These are phyloP conservation scores for Porphyrellus sp. DNA, from an alignment of 1,284 basidiomycete species.

Conservation along the genomic window DNA sequence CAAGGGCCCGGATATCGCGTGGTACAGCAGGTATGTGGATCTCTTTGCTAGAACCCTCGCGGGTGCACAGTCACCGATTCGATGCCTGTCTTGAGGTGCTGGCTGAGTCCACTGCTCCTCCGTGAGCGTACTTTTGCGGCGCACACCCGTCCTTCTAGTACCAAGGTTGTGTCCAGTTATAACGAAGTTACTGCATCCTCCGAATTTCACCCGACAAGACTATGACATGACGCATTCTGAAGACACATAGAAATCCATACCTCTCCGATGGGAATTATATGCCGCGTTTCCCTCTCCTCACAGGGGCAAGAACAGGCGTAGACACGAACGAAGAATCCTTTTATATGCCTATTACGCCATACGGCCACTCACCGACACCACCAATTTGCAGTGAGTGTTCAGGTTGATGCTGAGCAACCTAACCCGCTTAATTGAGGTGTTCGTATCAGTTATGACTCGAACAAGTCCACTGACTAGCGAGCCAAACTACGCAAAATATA, in stretches of 20 bases:
- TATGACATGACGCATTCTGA: neutral
- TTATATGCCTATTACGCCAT: constrained; percentile 39
- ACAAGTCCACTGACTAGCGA: constrained; percentile 35
- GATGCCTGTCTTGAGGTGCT: too few relatives aligned
- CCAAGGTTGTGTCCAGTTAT: too few relatives aligned
- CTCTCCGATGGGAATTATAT: neutral
- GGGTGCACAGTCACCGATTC: too few relatives aligned
- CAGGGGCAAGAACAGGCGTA: neutral
- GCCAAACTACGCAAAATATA: constrained; percentile 32
- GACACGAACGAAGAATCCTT: neutral
- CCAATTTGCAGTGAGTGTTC: constrained; percentile 33
- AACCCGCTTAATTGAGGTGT: neutral
- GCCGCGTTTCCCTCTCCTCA: neutral
- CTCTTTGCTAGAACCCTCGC: too few relatives aligned
- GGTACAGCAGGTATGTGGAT: too few relatives aligned
- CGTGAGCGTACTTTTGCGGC: neutral
- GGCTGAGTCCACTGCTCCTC: neutral
- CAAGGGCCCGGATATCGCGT: too few relatives aligned
- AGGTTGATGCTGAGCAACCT: constrained; percentile 2
- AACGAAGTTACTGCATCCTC: too few relatives aligned
- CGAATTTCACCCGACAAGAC: neutral
- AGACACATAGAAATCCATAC: neutral
- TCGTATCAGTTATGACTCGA: constrained; percentile 36
- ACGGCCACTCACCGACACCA: constrained; percentile 37
- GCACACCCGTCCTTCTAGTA: too few relatives aligned